Evolutionary conservation across 129 eudicot genomes (phyloP).

Genomic region (Pulicaria dysenterica): DNA sequence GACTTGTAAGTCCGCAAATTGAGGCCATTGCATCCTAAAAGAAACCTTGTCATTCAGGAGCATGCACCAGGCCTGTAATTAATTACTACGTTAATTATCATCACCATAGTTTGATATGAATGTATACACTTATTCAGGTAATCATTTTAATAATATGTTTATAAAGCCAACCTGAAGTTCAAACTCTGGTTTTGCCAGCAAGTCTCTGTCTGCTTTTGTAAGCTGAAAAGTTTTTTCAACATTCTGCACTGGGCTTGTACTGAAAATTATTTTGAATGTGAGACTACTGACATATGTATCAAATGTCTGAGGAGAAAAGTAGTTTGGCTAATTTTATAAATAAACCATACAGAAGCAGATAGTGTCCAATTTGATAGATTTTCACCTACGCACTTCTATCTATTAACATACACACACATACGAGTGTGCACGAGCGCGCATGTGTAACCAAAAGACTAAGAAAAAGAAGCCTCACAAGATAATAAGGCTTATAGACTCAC

Average conservation of each 20-base stretch:
- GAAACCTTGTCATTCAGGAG: constrained; percentile 93
- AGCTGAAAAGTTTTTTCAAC: constrained; percentile 88
- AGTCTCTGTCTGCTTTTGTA: constrained; percentile 67
- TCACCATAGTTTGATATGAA: constrained; percentile 10
- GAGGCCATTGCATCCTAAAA: constrained; percentile 99
- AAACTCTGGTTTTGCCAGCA: constrained; percentile 78
- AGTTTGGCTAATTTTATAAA: background rate
- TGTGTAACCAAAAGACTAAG: background rate
- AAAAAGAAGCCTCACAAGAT: background rate
- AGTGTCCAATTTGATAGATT: background rate
- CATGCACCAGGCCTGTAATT: constrained; percentile 91
- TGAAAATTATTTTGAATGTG: constrained; percentile 34
- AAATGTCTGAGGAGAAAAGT: background rate
- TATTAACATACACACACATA: background rate
- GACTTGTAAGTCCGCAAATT: constrained; percentile 88
- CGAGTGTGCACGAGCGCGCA: too few relatives aligned
- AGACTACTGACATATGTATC: background rate
- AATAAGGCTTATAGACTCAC: constrained; percentile 42
- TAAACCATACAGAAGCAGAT: background rate
- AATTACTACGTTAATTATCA: constrained; percentile 22
- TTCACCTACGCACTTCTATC: constrained; percentile 4
- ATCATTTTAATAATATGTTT: background rate
- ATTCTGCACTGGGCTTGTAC: constrained; percentile 77
- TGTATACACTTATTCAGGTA: background rate
- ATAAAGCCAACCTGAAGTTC: constrained; percentile 77